These are phyloP conservation scores for Cercospora nicotianae DNA, from an alignment of 2,329 filamentous ascomycete genomes.

Conservation along the genomic window DNA sequence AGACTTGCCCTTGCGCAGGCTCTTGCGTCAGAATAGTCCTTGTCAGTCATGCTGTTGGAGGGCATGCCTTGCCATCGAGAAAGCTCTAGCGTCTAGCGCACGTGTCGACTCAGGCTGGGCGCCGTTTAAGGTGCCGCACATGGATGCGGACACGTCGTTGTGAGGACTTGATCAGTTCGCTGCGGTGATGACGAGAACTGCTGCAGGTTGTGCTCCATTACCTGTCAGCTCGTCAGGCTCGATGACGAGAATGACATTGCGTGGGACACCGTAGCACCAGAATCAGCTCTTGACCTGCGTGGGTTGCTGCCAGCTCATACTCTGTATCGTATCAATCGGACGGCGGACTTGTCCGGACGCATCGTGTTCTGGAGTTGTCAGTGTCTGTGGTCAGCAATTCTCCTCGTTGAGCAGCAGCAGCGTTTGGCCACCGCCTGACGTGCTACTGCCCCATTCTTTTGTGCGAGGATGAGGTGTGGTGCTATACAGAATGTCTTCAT, in stretches of 20 bases:
- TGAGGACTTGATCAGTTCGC: background rate
- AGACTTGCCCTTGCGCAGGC: background rate
- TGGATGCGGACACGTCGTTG: background rate
- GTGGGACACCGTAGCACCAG: background rate
- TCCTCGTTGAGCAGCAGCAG: background rate
- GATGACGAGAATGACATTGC: background rate
- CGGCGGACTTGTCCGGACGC: slow-evolving; percentile 5
- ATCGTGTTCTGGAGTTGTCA: background rate
- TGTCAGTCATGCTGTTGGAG: background rate
- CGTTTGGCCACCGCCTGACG: background rate
- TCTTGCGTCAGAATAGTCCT: background rate
- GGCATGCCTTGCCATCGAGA: background rate
- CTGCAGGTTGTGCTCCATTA: background rate
- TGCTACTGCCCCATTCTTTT: background rate
- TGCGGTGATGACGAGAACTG: background rate
- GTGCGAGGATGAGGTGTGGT: background rate
- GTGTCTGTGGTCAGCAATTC: background rate
- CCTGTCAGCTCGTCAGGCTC: background rate
- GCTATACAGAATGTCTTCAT: background rate
- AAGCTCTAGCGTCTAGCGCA: background rate
- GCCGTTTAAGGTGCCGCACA: background rate
- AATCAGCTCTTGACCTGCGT: background rate
- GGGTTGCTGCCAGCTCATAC: background rate
- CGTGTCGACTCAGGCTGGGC: background rate
- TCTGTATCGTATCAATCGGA: background rate